Evolutionary conservation across 2,329 filamentous ascomycete genomes (phyloP), one percentile per base, ranked within the genome.

Genomic region (Sordariomycetes sp.): DNA sequence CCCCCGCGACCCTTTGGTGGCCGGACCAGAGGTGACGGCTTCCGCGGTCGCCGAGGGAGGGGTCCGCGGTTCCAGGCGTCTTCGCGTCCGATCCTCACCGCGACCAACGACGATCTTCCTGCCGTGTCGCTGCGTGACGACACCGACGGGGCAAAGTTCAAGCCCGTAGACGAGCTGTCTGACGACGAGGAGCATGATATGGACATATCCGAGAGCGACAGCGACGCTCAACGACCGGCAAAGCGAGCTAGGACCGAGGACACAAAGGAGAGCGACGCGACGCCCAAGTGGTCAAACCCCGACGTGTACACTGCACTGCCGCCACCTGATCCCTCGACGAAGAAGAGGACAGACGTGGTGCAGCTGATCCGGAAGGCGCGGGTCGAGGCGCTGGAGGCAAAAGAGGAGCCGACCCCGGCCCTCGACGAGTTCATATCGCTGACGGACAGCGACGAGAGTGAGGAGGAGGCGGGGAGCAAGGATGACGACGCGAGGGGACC

Each of bases 251-350:
- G 74, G 10, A 10, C 20, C 7, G 22, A 50, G 20, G 22, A 22
- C 7, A 50, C 45, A 8, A n/a, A n/a, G 17, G 67, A 64, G 4
- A 67, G 67, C 10, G 66, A 72, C n/a, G 65, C 69, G 24, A 70
- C 68, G 5, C 90, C 90, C 2, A 90, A 87, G 68, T 97, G 92
- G 92, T 96, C 90, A 4, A 97, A 97, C 64, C 91, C 92, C 3
- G 92, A 97, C 67, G 90, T 91, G 0, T 96, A 97, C 70, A 95
- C 89, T 6, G 87, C 83, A 2, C 75, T 96, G 10, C 92, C 92
- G 10, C 90, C 90, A 7, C 81, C 85, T 0, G 87, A 91, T 62
- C 86, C 90, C 57, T 76, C 75, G 5, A 77, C 81, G 45, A 79
- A 80, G 22, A 95, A 94, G 71, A 90, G 86, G 69, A 85, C 84